A percentile compares a stretch with the other conserved stretches of the same genome.
These are phyloP conservation scores for Lactarius evosmus DNA, from an alignment of 768 basidiomycete genomes.

Conservation along the genomic window DNA sequence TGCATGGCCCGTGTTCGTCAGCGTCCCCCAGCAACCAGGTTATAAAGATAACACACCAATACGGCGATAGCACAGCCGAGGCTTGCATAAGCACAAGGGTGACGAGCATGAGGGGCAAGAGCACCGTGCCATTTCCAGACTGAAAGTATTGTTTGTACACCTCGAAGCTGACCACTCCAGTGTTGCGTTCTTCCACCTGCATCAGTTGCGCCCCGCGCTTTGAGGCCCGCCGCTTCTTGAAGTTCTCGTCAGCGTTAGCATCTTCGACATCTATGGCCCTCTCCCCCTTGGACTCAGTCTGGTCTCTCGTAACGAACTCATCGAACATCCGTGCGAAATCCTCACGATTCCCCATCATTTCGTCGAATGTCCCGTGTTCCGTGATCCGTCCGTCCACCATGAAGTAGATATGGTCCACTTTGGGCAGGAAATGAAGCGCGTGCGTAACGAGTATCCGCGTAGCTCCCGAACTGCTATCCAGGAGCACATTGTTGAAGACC, in stretches of 20 bases:
- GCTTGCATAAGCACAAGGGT: constrained; percentile 66
- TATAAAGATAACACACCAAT: constrained; percentile 52
- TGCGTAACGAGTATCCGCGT: constrained; percentile 91
- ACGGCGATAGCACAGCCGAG: constrained; percentile 65
- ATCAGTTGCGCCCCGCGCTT: constrained; percentile 56
- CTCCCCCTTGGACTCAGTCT: constrained; percentile 46
- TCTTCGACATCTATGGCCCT: constrained; percentile 40
- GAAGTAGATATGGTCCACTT: constrained; percentile 83
- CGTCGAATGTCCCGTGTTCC: constrained; percentile 75
- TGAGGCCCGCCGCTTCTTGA: constrained; percentile 38
- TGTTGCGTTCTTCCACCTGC: constrained; percentile 81
- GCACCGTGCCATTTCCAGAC: constrained; percentile 63
- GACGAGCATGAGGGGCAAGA: constrained; percentile 63
- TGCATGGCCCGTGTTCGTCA: constrained; percentile 28
- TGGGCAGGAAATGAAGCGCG: constrained; percentile 83
- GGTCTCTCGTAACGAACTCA: constrained; percentile 61
- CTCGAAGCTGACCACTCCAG: constrained; percentile 57
- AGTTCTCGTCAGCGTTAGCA: constrained; percentile 37
- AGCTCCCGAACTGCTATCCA: constrained; percentile 57
- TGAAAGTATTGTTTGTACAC: constrained; percentile 62
- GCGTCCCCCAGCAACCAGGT: constrained; percentile 6
- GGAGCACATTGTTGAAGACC: constrained; percentile 81
- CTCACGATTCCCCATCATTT: constrained; percentile 60
- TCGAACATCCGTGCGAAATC: constrained; percentile 52
- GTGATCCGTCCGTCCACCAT: constrained; percentile 73